These are phyloP conservation scores for Fraxinus baroniana DNA, from an alignment of 305 asterid species.

Conservation along the genomic window DNA sequence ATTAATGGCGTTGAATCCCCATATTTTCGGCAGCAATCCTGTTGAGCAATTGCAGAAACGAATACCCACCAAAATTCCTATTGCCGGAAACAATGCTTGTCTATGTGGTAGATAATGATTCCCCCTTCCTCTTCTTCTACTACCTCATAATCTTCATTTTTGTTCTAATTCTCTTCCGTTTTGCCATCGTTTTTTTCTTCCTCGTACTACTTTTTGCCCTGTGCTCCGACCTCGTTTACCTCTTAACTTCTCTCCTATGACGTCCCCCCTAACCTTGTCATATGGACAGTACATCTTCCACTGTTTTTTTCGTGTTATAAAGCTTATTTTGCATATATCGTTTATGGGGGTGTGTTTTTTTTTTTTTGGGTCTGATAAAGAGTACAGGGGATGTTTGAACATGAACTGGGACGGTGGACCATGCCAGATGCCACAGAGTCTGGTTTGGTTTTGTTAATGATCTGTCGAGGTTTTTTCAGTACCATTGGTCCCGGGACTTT, in stretches of 20 bases:
- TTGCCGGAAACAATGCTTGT: not conserved
- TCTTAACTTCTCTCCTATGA: constrained; percentile 26
- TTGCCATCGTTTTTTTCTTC: constrained; percentile 25
- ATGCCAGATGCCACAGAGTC: not conserved
- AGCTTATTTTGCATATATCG: not conserved
- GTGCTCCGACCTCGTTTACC: constrained; percentile 29
- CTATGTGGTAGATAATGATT: not conserved
- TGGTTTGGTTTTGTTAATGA: not conserved
- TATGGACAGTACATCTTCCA: not conserved
- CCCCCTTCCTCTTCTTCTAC: constrained; percentile 24
- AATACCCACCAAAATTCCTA: not conserved
- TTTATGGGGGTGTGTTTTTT: not conserved
- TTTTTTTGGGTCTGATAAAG: not conserved
- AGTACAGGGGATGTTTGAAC: not conserved
- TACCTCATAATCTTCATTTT: constrained; percentile 15
- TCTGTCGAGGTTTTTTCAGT: not conserved
- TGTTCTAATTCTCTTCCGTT: constrained; percentile 25
- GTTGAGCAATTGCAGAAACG: not conserved
- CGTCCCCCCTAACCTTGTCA: constrained; percentile 23
- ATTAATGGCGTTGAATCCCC: not conserved
- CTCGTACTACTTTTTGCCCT: constrained; percentile 28
- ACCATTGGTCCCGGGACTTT: not conserved
- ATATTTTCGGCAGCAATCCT: not conserved
- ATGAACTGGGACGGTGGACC: not conserved
- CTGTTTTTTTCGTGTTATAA: not conserved